phyloP scores from a whole-genome alignment of 2,329 filamentous ascomycete genomes.

The Colletotrichum chrysophilum region DNA sequence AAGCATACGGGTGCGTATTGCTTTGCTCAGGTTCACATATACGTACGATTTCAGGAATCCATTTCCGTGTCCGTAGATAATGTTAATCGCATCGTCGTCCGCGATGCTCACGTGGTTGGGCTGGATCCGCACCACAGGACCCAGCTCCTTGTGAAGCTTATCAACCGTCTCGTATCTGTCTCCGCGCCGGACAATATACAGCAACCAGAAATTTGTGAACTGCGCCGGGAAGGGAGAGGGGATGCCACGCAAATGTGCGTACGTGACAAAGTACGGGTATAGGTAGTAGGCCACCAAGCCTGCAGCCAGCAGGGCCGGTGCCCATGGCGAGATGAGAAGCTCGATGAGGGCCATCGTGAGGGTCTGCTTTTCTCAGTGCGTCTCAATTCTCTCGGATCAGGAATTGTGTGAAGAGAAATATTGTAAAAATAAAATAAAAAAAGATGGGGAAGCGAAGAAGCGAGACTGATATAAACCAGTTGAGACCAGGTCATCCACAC shows the following conservation, averaged over 20 bases:
- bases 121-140: constrained; percentile 82
- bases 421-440: background rate
- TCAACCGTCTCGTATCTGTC: constrained; percentile 70
- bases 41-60: constrained; percentile 74
- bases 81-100: constrained; percentile 77
- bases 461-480: background rate
- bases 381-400: background rate
- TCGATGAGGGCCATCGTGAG: constrained; percentile 8
- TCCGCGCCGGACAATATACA: constrained; percentile 70
- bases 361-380: background rate
- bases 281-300: constrained; percentile 31
- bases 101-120: constrained; percentile 85
- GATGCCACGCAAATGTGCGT: constrained; percentile 53
- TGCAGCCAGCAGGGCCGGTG: background rate
- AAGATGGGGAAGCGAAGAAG: background rate
- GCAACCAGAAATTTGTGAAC: constrained; percentile 83
- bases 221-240: constrained; percentile 67
- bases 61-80: constrained; percentile 82
- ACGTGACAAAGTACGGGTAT: constrained; percentile 65
- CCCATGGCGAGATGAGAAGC: constrained; percentile 17
- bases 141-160: constrained; percentile 74
- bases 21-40: rapidly evolving
- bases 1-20: background rate
- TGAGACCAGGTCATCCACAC: background rate
- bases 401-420: background rate